Percentiles rank a stretch among this genome's conserved stretches.
These are phyloP conservation scores for Micractinium sp. DNA, from an alignment of 139 green algal species.

Conservation along the genomic window DNA sequence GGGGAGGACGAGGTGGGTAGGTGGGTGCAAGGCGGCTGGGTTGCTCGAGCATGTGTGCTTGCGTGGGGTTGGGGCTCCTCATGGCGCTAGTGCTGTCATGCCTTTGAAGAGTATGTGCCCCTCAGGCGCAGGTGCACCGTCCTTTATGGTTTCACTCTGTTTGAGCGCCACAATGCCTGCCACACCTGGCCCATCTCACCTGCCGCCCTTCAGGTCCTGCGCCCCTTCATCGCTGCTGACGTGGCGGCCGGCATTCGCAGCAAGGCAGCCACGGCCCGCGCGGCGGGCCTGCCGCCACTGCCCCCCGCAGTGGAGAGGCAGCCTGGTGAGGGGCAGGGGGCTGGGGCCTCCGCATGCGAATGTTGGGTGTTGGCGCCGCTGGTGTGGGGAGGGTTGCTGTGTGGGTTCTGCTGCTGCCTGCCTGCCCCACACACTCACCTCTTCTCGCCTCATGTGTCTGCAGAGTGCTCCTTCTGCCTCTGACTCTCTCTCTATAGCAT, in stretches of 20 bases:
- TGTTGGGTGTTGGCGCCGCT: too few species aligned
- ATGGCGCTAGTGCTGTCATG: neutral
- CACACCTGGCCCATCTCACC: neutral
- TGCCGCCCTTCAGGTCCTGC: neutral
- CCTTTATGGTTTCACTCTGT: neutral
- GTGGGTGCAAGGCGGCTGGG: neutral
- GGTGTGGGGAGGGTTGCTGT: too few species aligned
- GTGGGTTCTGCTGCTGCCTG: neutral
- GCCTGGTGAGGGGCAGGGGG: constrained; percentile 25
- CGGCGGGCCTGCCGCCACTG: neutral
- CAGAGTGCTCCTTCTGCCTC: neutral
- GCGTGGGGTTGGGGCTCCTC: neutral
- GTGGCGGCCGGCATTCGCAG: constrained; percentile 29
- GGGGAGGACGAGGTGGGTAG: neutral
- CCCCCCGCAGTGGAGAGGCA: constrained; percentile 36
- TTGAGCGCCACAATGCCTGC: neutral
- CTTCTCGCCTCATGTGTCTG: too few species aligned
- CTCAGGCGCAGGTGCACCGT: too few species aligned
- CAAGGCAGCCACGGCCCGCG: neutral
- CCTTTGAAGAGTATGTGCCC: neutral
- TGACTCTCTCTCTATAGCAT: too few species aligned
- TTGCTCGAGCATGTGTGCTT: neutral
- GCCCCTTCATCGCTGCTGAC: constrained; percentile 59
- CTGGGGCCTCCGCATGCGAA: too few species aligned
- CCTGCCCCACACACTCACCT: too few species aligned